Conservation (phyloP, 2,329 filamentous ascomycete species). For the Arthrinium puccinioides region DNA sequence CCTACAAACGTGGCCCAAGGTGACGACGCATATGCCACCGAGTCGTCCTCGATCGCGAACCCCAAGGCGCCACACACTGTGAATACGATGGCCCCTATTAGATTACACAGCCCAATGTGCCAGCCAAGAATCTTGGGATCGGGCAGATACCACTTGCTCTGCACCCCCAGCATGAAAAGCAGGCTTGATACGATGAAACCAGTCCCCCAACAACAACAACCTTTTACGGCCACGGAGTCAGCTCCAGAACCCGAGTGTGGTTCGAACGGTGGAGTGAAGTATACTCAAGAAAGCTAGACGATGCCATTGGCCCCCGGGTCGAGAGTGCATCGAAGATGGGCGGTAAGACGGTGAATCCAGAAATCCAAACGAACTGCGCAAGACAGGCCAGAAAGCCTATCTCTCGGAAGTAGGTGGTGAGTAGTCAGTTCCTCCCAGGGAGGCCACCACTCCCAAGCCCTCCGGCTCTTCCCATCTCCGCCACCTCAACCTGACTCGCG, state of each 20-base stretch:
- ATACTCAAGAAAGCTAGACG: conserved; percentile 55
- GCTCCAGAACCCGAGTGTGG: conserved; percentile 21
- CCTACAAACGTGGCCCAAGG: conserved; percentile 42
- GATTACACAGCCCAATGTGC: conserved; percentile 62
- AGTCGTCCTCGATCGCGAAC: conserved; percentile 31
- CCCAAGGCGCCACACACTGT: conserved; percentile 53
- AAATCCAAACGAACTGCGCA: conserved; percentile 54
- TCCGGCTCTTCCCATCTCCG: conserved; percentile 2
- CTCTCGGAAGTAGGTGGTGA: conserved; percentile 54
- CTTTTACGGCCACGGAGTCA: conserved; percentile 46
- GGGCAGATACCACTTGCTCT: conserved; percentile 55
- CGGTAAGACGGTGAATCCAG: conserved; percentile 53
- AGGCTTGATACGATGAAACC: conserved; percentile 53
- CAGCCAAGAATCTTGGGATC: conserved; percentile 51
- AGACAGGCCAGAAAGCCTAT: conserved; percentile 56
- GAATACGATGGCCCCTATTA: conserved; percentile 57
- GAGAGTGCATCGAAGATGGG: conserved; percentile 45
- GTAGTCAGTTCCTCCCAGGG: conserved; percentile 45
- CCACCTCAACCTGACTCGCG: conserved; percentile 8
- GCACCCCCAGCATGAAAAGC: conserved; percentile 61
- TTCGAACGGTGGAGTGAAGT: conserved; percentile 37
- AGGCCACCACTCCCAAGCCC: conserved; percentile 54
- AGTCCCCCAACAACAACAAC: conserved; percentile 51
- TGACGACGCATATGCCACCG: conserved; percentile 34
- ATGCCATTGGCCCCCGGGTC: conserved; percentile 39